Percentiles rank a stretch among this genome's conserved stretches.
These are phyloP conservation scores for Colletotrichum aenigma DNA, from an alignment of 2,329 filamentous ascomycete genomes.

Conservation along the genomic window DNA sequence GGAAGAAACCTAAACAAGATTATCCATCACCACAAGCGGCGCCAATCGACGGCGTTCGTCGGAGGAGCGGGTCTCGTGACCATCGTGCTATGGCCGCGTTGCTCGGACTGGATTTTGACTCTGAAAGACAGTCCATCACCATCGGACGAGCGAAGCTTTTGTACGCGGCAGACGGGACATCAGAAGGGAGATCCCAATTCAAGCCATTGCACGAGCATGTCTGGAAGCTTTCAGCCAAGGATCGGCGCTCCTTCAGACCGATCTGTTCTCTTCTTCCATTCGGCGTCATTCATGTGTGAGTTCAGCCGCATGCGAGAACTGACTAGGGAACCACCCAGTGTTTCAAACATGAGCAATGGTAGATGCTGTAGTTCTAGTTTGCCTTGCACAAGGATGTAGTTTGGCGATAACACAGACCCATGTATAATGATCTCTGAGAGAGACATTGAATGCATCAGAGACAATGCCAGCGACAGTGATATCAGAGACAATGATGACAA, in stretches of 20 bases:
- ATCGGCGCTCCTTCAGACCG: not conserved
- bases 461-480: not conserved
- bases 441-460: not conserved
- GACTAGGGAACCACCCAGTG: not conserved
- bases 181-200: not conserved
- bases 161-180: not conserved
- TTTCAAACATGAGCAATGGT: not conserved
- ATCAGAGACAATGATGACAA: not conserved
- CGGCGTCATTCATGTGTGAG: not conserved
- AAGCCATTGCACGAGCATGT: not conserved
- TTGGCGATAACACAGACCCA: not conserved
- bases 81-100: not conserved
- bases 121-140: not conserved
- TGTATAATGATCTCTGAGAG: not conserved
- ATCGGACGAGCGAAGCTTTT: constrained; percentile 2
- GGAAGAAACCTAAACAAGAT: not conserved
- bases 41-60: not conserved
- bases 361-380: not conserved
- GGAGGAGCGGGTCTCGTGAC: not conserved
- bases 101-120: not conserved
- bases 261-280: not conserved
- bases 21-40: not conserved
- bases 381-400: not conserved
- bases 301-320: not conserved
- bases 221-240: not conserved